Evolutionary conservation across 208 protist genomes (phyloP), one percentile per base, ranked within the genome.

Genomic region (Wallacemonas sp.): DNA sequence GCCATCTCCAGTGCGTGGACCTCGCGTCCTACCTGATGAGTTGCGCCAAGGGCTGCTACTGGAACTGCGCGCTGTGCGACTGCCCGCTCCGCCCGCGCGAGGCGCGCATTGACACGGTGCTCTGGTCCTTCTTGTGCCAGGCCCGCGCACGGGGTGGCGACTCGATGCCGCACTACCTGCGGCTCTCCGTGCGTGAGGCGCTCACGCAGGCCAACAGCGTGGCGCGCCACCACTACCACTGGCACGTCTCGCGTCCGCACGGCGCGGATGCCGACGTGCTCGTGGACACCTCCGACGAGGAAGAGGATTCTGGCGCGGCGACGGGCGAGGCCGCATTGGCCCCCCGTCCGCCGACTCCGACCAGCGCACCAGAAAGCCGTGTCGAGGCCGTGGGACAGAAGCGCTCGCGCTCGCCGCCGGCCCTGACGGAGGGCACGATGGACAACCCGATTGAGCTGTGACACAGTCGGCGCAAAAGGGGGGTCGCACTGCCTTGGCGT

Each of bases 31-130:
- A 81, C 72, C 66, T 95, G n/a, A 57, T 88, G 11, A 81, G 80
- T 46, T 78, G 84, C 59, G 57, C 84, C 57, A 84, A 81, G 14
- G 82, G 79, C 0, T 89, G 72, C 41, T 95, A 92, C 76, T 95
- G 89, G 86, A 95, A 95, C 73, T 95, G 89, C 63, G 72, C 86
- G 3, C 68, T 95, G 49, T 95, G 89, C 48, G 89, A 95, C 62
- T 52, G 64, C 23, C 76, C 81, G 46, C 75, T 95, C 46, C 70
- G 83, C 23, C 71, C 74, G 31, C 7, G 36, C 3, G 84, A 91
- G 52, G 64, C 92, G 11, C 29, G 61, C 5, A 72, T 95, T 23
- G 89, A 95, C 65, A 92, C 83, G 16, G 62, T 92, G 16, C 74
- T 94, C 2, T 91, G 85, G 82, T 59, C 79, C 28, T 83, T 76